A percentile compares a stretch with the other conserved stretches of the same genome.
These are phyloP conservation scores for Fusarium papillatum DNA, from an alignment of 2,329 filamentous ascomycete species.

Conservation along the genomic window DNA sequence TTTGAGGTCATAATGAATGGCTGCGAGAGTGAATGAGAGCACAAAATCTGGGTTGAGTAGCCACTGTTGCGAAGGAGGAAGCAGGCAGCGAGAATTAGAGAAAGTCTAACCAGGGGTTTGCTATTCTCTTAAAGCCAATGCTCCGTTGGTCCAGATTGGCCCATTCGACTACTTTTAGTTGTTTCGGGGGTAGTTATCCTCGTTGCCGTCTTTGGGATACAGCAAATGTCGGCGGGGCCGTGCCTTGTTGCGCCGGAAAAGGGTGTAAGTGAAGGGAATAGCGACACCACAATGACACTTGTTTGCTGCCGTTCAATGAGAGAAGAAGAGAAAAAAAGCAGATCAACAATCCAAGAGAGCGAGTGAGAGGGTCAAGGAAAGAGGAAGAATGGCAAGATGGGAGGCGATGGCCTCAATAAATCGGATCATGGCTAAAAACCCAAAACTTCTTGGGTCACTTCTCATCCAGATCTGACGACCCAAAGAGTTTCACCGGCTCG, in stretches of 20 bases:
- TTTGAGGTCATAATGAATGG: slow-evolving; percentile 19
- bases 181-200: background rate
- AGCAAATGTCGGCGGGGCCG: slow-evolving; percentile 2
- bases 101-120: background rate
- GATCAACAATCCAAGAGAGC: background rate
- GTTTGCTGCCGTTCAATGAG: too few species aligned
- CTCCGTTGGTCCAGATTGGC: background rate
- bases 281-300: background rate
- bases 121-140: background rate
- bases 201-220: background rate
- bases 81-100: background rate
- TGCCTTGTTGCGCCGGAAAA: background rate
- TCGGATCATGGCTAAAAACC: background rate
- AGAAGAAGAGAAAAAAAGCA: background rate
- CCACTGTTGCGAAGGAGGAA: background rate
- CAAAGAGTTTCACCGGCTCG: slow-evolving; percentile 7
- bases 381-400: background rate
- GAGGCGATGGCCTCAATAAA: slow-evolving; percentile 12
- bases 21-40: background rate
- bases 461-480: background rate
- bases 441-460: background rate
- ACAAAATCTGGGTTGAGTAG: background rate
- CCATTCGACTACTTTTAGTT: background rate
- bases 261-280: background rate
- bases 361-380: background rate